Base-by-base conservation (phyloP, 768 basidiomycete genomes). In the Cystofilobasidium bisporidii region DNA sequence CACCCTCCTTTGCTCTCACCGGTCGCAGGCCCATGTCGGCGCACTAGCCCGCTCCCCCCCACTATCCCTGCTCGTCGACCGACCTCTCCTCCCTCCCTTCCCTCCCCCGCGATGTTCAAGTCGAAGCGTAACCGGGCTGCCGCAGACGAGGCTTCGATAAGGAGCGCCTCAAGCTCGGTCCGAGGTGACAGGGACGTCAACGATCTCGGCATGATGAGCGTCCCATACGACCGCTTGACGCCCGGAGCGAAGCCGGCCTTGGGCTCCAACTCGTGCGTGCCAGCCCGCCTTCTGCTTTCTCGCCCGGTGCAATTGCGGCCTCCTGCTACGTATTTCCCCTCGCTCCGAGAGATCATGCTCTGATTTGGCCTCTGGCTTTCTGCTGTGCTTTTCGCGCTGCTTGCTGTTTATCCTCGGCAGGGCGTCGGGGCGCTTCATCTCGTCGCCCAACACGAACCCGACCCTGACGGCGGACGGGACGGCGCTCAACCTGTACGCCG, bases 371-470 rank as follows among this genome's bases (percentile, higher is more conserved):
- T 43, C 43, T 15, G 17, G 4, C 43, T 17, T 43, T 17, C 43
- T 15, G 20, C n/a, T 48, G 6, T 24, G 47, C 47, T 24, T 47
- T 8, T 22, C 14, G 8, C 20, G 47, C 30, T 41, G 26, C 50
- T 57, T 14, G 26, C 28, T 30, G 4, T 0, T n/a, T 24, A 24
- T 36, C 3, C 53, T 41, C 12, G 6, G 22, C 32, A 43, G 61
- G 3, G 20, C 43, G 2, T 63, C 67, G 5, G 60, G 60, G 0
- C 67, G 61, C n/a, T 50, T 33, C 59, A 90, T 91, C 71, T 89
- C 87, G 36, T 89, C 88, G 6, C 88, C 88, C 11, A 86, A 87
- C 72, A 89, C 88, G 30, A 91, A 91, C 73, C 88, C 88, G 9
- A 84, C 85, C 17, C 83, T 90, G 65, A 88, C 87, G 1, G 69